Evolutionary conservation across 2,329 filamentous ascomycete species (phyloP).

Genomic region (Xylariaceae sp.): DNA sequence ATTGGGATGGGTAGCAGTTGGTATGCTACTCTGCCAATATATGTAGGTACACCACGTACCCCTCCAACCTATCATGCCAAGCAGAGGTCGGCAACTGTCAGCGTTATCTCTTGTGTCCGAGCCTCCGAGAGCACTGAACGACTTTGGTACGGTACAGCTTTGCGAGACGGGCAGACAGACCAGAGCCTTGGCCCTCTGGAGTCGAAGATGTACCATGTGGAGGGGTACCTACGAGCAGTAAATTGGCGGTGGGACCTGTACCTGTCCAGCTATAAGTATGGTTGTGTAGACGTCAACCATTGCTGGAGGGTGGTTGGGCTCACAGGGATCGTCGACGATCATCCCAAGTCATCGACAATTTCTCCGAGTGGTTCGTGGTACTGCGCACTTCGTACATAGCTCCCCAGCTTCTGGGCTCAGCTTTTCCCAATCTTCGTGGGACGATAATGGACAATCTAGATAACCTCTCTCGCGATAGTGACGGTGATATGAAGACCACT

Average conservation of each 20-base stretch:
- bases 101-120: neutral
- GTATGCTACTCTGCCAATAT: neutral
- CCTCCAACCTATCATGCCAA: neutral
- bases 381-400: neutral
- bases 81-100: neutral
- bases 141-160: neutral
- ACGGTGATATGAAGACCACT: neutral
- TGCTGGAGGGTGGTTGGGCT: slow-evolving; percentile 4
- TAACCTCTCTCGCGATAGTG: neutral
- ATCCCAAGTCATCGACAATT: slow-evolving; percentile 12
- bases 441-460: slow-evolving; percentile 1
- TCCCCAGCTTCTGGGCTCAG: neutral
- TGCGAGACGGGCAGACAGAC: neutral
- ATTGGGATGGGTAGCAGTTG: neutral
- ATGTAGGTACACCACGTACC: neutral
- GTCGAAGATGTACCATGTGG: neutral
- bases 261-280: slow-evolving; percentile 9
- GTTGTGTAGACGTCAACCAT: neutral
- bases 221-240: neutral
- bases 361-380: slow-evolving; percentile 14
- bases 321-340: slow-evolving; percentile 8
- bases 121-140: neutral
- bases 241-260: neutral
- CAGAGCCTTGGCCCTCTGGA: too few relatives aligned
- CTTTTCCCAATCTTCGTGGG: slow-evolving; percentile 3